phyloP scores from a whole-genome alignment of 257 asterid species.

The Eustoma russellianum region DNA sequence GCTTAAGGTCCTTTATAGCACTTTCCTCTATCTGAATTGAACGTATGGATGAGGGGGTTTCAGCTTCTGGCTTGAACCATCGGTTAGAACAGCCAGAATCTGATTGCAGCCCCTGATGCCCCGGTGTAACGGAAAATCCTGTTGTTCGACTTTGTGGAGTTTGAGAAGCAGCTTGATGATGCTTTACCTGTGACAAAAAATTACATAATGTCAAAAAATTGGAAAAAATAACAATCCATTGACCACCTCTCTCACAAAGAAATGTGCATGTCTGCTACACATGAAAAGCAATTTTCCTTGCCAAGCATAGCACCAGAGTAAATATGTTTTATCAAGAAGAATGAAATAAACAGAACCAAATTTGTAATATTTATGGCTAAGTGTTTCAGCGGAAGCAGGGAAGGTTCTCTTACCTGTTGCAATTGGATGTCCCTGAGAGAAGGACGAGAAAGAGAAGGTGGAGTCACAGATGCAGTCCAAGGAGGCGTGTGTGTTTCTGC shows the following conservation, averaged over 20 bases:
- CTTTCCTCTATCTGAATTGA: constrained; percentile 90
- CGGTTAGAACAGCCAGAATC: constrained; percentile 54
- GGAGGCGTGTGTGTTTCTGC: constrained; percentile 81
- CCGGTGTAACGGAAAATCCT: constrained; percentile 56
- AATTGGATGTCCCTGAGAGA: constrained; percentile 88
- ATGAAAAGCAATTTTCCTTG: too few species aligned
- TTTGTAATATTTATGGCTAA: too few species aligned
- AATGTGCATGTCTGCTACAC: too few species aligned
- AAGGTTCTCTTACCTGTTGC: constrained; percentile 56
- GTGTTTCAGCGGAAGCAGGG: too few species aligned
- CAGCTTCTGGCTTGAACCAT: constrained; percentile 86
- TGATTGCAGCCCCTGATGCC: constrained; percentile 56
- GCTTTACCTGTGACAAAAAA: constrained; percentile 40
- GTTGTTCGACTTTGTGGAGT: constrained; percentile 68
- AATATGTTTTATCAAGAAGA: too few species aligned
- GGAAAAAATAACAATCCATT: too few species aligned
- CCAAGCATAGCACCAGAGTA: too few species aligned
- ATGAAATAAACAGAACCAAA: too few species aligned
- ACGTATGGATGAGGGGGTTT: constrained; percentile 65
- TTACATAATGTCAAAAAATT: too few species aligned
- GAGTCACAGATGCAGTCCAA: constrained; percentile 84
- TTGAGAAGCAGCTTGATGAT: constrained; percentile 27
- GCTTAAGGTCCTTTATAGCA: constrained; percentile 88
- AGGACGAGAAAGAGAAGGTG: constrained; percentile 73
- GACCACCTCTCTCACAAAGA: too few species aligned